Base-by-base conservation (phyloP, 2,329 filamentous ascomycete species). In the Cordyceps cicadae region DNA sequence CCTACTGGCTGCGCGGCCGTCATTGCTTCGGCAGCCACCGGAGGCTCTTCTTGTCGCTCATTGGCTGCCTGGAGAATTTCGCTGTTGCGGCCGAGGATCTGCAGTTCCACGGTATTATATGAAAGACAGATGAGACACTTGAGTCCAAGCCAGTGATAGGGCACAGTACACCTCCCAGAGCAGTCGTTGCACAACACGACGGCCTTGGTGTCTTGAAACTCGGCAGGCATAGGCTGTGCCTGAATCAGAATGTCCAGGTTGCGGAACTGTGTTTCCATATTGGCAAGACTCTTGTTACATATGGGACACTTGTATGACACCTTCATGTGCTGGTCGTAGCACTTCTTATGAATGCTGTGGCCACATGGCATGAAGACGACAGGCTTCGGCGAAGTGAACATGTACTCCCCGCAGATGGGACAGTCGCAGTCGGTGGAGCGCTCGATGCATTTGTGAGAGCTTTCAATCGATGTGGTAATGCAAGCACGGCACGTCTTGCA, bases 401-500 rank as follows among this genome's bases (percentile, higher is more conserved):
- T 89, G 71, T 96, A 96, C 63, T 97, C 92, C 64, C 92, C 89
- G 73, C 94, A 99, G 61, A 99, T 96, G 5, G 94, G 94, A 72
- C 94, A 99, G 70, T 97, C 89, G 70, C 92, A 96, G 70, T 99
- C 92, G 37, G 91, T 96, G 9, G 92, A 92, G 54, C 91, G 84
- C 73, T 97, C 94, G 66, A 97, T 93, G 70, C 94, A 99, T 66
- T 90, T 92, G 77, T 99, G 94, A 7, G 88, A 89, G 48, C 83
- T 85, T 68, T 90, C 87, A 62, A 92, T 90, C 3, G 88, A 86
- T 66, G 97, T 96, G 8, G 90, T 89, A 69, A 97, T 94, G 76
- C 94, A 99, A 29, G 95, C 92, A 67, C 90, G 90, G 75, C 94
- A 99, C 67, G 86, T 92, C 87, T 96, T 95, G 88, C 94, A 99